These are phyloP conservation scores for Macrophomina tecta DNA, from an alignment of 2,329 filamentous ascomycete genomes.

Conservation along the genomic window DNA sequence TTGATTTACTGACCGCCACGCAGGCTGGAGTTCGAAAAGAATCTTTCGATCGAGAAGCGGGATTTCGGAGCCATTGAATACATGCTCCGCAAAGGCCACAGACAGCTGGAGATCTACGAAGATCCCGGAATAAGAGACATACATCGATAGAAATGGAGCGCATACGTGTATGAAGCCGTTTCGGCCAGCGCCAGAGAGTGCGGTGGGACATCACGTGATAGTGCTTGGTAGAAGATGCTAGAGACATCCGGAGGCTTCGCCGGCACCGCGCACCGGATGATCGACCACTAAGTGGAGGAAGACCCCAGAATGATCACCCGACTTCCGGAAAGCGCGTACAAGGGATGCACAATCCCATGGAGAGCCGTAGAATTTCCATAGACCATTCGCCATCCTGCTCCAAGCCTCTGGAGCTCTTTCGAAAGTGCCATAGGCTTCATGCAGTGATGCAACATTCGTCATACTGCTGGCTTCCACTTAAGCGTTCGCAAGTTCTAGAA, in stretches of 20 bases:
- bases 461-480: neutral
- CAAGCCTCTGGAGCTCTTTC: conserved; percentile 13
- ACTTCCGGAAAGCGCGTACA: conserved; percentile 5
- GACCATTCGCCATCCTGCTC: conserved; percentile 7
- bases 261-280: neutral
- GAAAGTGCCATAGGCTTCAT: conserved; percentile 8
- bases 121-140: conserved; percentile 82
- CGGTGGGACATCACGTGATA: conserved; percentile 17
- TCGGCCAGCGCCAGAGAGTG: neutral
- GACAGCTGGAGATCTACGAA: conserved; percentile 84
- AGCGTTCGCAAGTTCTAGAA: conserved; percentile 40
- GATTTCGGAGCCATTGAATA: conserved; percentile 89
- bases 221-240: conserved; percentile 20
- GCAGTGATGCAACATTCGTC: conserved; percentile 4
- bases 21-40: conserved; percentile 78
- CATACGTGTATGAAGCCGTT: neutral
- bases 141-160: conserved; percentile 21
- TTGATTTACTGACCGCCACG: conserved; percentile 13
- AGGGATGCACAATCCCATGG: neutral
- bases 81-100: conserved; percentile 77
- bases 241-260: conserved; percentile 8
- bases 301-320: conserved; percentile 19
- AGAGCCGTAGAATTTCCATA: conserved; percentile 3
- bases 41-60: conserved; percentile 73
- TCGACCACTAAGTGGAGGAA: conserved; percentile 7